phyloP scores from a whole-genome alignment of 257 asterid species.

The Solanum acaule region DNA sequence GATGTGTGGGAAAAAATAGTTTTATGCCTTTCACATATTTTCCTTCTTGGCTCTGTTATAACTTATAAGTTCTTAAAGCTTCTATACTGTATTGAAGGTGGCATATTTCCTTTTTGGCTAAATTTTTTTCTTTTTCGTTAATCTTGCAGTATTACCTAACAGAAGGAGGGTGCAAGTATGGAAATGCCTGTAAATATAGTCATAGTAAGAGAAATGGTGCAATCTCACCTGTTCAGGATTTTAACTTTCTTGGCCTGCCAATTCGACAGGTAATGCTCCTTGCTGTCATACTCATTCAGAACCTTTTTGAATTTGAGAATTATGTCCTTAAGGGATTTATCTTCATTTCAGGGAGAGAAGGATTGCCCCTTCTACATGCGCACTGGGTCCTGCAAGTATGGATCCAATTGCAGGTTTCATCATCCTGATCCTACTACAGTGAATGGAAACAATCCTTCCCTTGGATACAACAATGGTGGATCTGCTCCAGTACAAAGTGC shows the following conservation, averaged over 20 bases:
- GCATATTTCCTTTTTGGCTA: background rate
- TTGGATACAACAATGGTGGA: constrained; percentile 1
- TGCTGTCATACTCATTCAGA: background rate
- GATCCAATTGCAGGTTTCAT: constrained; percentile 73
- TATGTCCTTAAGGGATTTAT: background rate
- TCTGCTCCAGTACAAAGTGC: constrained; percentile 36
- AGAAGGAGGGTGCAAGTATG: constrained; percentile 71
- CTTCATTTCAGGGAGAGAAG: constrained; percentile 51
- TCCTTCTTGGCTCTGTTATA: background rate
- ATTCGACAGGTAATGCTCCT: constrained; percentile 45
- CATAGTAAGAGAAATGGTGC: constrained; percentile 34
- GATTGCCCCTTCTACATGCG: constrained; percentile 93
- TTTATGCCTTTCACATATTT: background rate
- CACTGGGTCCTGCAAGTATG: constrained; percentile 79
- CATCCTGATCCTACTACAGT: constrained; percentile 73
- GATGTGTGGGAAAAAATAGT: background rate
- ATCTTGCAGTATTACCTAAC: constrained; percentile 63
- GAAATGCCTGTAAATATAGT: constrained; percentile 50
- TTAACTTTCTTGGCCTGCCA: constrained; percentile 75
- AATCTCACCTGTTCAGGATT: constrained; percentile 21
- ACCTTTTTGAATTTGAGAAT: background rate
- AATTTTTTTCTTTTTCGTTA: background rate
- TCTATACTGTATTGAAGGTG: background rate
- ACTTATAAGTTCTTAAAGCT: background rate
- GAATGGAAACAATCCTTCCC: background rate